phyloP scores from a whole-genome alignment of 2,329 filamentous ascomycete genomes.

The Grosmannia clavigera region DNA sequence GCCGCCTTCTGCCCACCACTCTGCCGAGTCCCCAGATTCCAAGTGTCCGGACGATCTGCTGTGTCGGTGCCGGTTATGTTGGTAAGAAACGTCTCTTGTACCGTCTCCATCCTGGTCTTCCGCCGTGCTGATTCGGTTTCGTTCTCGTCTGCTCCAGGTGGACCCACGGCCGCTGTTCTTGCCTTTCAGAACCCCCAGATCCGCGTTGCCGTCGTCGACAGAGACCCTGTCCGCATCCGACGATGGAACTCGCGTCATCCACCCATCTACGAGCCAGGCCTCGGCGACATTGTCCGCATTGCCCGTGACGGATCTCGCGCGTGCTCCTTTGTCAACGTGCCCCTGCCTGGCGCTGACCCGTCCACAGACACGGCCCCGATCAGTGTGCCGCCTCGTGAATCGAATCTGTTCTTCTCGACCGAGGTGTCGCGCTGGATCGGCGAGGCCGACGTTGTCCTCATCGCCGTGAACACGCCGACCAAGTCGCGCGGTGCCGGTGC shows the following conservation, averaged over 20 bases:
- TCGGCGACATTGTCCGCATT: conserved; percentile 54
- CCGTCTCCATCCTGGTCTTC: neutral
- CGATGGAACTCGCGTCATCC: conserved; percentile 63
- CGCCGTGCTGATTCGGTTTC: neutral
- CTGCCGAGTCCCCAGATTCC: conserved; percentile 7
- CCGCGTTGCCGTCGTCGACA: conserved; percentile 63
- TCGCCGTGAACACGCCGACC: conserved; percentile 70
- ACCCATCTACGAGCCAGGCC: conserved; percentile 64
- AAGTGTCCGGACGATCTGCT: conserved; percentile 51
- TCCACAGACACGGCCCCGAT: conserved; percentile 16
- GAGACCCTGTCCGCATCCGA: conserved; percentile 50
- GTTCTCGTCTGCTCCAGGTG: conserved; percentile 32
- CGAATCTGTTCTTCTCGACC: conserved; percentile 65
- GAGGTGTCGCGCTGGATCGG: conserved; percentile 48
- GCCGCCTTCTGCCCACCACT: conserved; percentile 5
- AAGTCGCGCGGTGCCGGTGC: conserved; percentile 58
- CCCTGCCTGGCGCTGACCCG: conserved; percentile 15
- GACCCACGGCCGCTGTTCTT: conserved; percentile 63
- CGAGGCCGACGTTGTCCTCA: conserved; percentile 60
- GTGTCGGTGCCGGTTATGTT: conserved; percentile 64
- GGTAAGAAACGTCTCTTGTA: conserved; percentile 29
- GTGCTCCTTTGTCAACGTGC: conserved; percentile 25
- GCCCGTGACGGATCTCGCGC: conserved; percentile 45
- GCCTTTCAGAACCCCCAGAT: conserved; percentile 61
- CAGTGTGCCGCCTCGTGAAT: conserved; percentile 30